These are phyloP conservation scores for Saposhnikovia divaricata DNA, from an alignment of 129 eudicot genomes.

Conservation along the genomic window DNA sequence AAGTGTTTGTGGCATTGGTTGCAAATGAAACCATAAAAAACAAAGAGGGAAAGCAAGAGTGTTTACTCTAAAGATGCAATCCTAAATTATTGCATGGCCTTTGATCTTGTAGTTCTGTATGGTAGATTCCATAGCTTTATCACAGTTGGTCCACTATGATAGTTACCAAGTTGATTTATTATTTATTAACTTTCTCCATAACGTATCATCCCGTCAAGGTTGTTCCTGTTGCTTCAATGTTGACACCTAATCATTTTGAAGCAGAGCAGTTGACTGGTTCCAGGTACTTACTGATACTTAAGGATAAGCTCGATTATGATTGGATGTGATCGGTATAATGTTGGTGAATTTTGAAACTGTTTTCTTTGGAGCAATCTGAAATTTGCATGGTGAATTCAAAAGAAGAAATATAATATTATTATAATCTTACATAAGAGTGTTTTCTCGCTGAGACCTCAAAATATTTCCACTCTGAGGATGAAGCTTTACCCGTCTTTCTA, in stretches of 20 bases:
- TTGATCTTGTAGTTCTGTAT: neutral
- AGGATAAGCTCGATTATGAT: constrained; percentile 1
- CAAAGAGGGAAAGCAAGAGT: neutral
- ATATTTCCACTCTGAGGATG: neutral
- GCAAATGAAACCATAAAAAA: neutral
- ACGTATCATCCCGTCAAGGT: constrained; percentile 39
- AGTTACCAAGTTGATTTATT: neutral
- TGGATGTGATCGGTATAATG: neutral
- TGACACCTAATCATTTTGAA: constrained; percentile 99
- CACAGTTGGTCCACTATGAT: neutral
- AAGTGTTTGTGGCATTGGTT: neutral
- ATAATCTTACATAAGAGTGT: neutral
- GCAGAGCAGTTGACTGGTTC: constrained; percentile 82
- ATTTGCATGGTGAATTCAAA: neutral
- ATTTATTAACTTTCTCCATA: neutral
- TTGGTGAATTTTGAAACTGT: neutral
- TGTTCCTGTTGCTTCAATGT: constrained; percentile 98
- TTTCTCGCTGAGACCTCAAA: neutral
- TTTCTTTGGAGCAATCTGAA: neutral
- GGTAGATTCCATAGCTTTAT: neutral
- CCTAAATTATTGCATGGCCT: no score
- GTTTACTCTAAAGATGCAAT: no score
- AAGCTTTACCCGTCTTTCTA: neutral
- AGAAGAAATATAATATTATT: neutral
- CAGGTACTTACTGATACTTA: constrained; percentile 40